Base-by-base conservation (phyloP, 2,329 filamentous ascomycete genomes). In the Talaromyces sp. region DNA sequence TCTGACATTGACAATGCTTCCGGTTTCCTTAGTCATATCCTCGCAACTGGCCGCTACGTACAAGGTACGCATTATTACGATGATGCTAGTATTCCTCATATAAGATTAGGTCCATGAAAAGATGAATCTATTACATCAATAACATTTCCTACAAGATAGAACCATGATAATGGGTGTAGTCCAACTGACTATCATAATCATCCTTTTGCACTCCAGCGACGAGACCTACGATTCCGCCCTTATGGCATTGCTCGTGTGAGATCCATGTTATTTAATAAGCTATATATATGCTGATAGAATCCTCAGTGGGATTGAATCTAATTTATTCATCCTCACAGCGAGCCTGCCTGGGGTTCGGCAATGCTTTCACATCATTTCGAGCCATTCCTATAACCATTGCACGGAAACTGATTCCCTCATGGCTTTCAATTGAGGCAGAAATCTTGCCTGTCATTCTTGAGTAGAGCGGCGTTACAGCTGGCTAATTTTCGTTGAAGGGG, bases 321-420 rank as follows among this genome's bases (percentile, higher is more conserved):
- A 56, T 35, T 15, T 56, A 9, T 56, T 56, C 15, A 56, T 56
- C 50, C 50, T 56, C 50, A 56, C 50, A 17, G 50, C 50, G 50
- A 56, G 50, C 31, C 50, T 56, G 0, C 50, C 50, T 19, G 50
- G 50, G 31, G 50, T 56, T 33, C 50, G 50, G 15, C 50, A 56
- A 56, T 56, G 50, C 50, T 56, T 56, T 35, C 50, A 31, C 50
- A 56, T 56, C 50, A 56, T 56, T 56, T 56, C 50, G 17, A 19
- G 13, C 31, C 50, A 35, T 35, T 56, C 50, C 50, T 35, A 56
- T 22, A 45, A 22, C 50, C 50, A 33, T 15, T 31, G 27, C 31
- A 35, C n/a, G 8, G 50, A 56, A 25, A 56, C 19, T 35, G 27
- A 17, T 56, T 56, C 31, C 27, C 50, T 56, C 50, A 56, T 31